These are phyloP conservation scores for Trametes versicolor DNA, from an alignment of 1,284 basidiomycete genomes.

Conservation along the genomic window DNA sequence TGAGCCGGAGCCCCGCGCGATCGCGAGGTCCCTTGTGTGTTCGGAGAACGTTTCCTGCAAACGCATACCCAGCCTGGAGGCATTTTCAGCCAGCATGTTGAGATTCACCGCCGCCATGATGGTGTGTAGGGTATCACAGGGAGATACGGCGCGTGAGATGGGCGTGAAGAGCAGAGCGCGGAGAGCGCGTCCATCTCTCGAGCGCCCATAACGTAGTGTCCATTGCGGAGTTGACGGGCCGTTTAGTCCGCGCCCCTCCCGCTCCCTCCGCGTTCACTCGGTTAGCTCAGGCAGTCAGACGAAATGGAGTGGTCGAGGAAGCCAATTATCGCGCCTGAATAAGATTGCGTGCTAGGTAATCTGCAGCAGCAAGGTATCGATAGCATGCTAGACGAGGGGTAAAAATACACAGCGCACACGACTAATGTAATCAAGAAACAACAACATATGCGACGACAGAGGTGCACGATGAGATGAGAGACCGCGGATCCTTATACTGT, in stretches of 20 bases:
- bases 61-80: slow-evolving; percentile 79
- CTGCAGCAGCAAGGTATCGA: slow-evolving; percentile 43
- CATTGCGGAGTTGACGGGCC: slow-evolving; percentile 1
- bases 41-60: slow-evolving; percentile 84
- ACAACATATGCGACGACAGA: slow-evolving; percentile 47
- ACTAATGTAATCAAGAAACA: slow-evolving; percentile 46
- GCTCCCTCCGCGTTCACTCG: too few relatives aligned
- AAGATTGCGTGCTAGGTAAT: slow-evolving; percentile 27
- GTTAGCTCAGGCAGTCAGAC: not conserved
- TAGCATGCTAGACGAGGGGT: slow-evolving; percentile 47
- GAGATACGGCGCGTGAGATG: not conserved
- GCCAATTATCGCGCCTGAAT: slow-evolving; percentile 24
- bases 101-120: slow-evolving; percentile 65
- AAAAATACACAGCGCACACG: slow-evolving; percentile 49
- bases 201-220: slow-evolving; percentile 23
- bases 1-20: slow-evolving; percentile 62
- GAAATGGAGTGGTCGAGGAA: not conserved
- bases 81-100: slow-evolving; percentile 81
- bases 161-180: not conserved
- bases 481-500: not conserved
- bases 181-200: not conserved
- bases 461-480: slow-evolving; percentile 12
- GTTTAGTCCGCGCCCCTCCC: not conserved
- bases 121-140: not conserved
- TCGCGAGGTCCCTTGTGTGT: slow-evolving; percentile 75